A percentile compares a stretch with the other conserved stretches of the same genome.
These are phyloP conservation scores for Lizonia empirigonia DNA, from an alignment of 2,329 filamentous ascomycete genomes.

Conservation along the genomic window DNA sequence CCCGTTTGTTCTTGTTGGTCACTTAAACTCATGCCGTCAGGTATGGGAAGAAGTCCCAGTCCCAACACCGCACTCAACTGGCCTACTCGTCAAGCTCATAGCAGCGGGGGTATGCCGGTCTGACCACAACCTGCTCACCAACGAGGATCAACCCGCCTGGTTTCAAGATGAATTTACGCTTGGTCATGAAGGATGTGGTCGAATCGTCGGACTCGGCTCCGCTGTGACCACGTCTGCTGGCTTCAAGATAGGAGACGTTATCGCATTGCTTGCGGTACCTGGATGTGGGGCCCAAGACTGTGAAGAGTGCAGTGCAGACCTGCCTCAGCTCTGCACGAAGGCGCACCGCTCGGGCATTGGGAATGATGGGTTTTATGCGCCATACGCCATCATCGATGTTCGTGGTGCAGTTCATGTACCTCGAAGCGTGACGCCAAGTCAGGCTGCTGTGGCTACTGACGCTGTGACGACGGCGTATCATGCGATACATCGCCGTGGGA, in stretches of 20 bases:
- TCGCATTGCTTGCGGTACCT: conserved; percentile 26
- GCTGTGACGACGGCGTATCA: conserved; percentile 33
- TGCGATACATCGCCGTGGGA: conserved; percentile 25
- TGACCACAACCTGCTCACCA: conserved; percentile 29
- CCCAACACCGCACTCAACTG: conserved; percentile 17
- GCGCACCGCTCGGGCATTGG: conserved; percentile 27
- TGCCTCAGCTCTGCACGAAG: conserved; percentile 21
- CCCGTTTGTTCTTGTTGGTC: too few species aligned
- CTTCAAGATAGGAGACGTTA: conserved; percentile 21
- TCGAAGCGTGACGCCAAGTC: conserved; percentile 21
- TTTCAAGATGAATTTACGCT: conserved; percentile 27
- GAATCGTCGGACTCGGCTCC: conserved; percentile 19
- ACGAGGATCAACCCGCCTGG: conserved; percentile 27
- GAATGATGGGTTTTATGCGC: conserved; percentile 25
- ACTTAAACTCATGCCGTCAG: too few species aligned
- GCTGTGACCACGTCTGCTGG: conserved; percentile 7
- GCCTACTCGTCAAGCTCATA: conserved; percentile 25
- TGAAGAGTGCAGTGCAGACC: conserved; percentile 22
- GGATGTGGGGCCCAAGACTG: conserved; percentile 22
- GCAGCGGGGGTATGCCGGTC: conserved; percentile 30
- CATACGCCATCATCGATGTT: conserved; percentile 24
- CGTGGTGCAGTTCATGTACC: conserved; percentile 25
- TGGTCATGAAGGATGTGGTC: conserved; percentile 29
- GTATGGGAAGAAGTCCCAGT: conserved; percentile 26
- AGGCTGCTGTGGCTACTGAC: conserved; percentile 29